Conservation (phyloP, 2,329 filamentous ascomycete genomes). For the Neurospora sp. region DNA sequence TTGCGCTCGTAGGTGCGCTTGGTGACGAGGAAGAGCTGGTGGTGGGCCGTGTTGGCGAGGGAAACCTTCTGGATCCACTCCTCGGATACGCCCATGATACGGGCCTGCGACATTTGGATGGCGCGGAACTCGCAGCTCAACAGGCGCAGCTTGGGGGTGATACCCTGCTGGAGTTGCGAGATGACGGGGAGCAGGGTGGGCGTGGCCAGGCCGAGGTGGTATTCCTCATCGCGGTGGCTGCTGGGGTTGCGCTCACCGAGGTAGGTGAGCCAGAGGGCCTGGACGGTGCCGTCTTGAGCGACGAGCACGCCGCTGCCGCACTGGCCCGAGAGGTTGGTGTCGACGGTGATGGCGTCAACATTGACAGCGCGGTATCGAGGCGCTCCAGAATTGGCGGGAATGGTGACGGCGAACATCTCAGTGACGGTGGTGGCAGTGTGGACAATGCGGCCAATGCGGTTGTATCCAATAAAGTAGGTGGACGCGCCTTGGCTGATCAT, state of each 20-base stretch:
- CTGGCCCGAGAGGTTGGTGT: slow-evolving; percentile 82
- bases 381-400: slow-evolving; percentile 84
- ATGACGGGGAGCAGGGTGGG: slow-evolving; percentile 85
- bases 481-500: slow-evolving; percentile 87
- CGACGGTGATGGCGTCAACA: slow-evolving; percentile 92
- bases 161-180: slow-evolving; percentile 70
- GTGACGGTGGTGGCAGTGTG: slow-evolving; percentile 92
- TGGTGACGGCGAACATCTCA: slow-evolving; percentile 93
- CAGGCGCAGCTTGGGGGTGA: slow-evolving; percentile 75
- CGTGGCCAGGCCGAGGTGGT: slow-evolving; percentile 85
- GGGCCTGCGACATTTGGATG: slow-evolving; percentile 92
- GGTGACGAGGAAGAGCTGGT: slow-evolving; percentile 92
- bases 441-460: slow-evolving; percentile 87
- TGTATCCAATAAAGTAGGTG: slow-evolving; percentile 97
- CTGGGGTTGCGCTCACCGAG: slow-evolving; percentile 77
- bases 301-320: slow-evolving; percentile 92
- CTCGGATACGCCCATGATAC: slow-evolving; percentile 93
- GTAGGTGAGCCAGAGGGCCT: slow-evolving; percentile 94
- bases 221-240: slow-evolving; percentile 84
- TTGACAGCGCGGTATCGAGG: slow-evolving; percentile 93
- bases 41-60: slow-evolving; percentile 77
- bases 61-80: slow-evolving; percentile 92
- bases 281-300: slow-evolving; percentile 80
- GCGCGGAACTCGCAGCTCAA: slow-evolving; percentile 90
- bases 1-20: slow-evolving; percentile 66